A percentile compares a stretch with the other conserved stretches of the same genome.
Evolutionary conservation across 140 eudicot species (phyloP).

Genomic region (Cichorium intybus): DNA sequence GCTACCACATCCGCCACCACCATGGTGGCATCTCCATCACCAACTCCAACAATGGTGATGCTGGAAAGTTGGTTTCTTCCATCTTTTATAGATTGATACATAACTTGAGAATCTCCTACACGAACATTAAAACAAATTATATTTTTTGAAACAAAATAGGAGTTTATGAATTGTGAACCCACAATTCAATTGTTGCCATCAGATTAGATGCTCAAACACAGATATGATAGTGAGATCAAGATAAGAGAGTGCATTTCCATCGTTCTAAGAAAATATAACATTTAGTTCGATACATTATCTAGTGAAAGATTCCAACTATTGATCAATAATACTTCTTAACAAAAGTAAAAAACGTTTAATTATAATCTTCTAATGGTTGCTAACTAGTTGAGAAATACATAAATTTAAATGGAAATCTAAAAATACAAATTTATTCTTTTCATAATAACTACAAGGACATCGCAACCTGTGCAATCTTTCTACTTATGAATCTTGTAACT

Average conservation of each 20-base stretch:
- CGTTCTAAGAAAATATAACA: background rate
- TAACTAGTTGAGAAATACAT: background rate
- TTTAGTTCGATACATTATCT: background rate
- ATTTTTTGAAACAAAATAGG: background rate
- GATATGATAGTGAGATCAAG: background rate
- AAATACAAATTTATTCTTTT: too few relatives aligned
- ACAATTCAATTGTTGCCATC: background rate
- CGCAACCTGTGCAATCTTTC: background rate
- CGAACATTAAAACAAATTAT: background rate
- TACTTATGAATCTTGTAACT: too few relatives aligned
- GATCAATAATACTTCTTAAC: background rate
- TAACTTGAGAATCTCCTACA: background rate
- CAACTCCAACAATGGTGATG: too few relatives aligned
- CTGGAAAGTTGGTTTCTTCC: constrained; percentile 4
- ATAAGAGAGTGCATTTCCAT: background rate
- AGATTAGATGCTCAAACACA: background rate
- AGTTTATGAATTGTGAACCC: background rate
- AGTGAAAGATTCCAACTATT: background rate
- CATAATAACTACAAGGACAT: background rate
- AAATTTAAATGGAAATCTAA: background rate
- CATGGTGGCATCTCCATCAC: background rate
- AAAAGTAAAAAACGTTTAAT: background rate
- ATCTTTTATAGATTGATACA: constrained; percentile 9
- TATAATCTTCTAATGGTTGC: background rate
- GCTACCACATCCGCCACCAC: background rate